Evolutionary conservation across 768 basidiomycete species (phyloP), one percentile per base, ranked within the genome.

Genomic region (Coprinopsis strossmayeri): DNA sequence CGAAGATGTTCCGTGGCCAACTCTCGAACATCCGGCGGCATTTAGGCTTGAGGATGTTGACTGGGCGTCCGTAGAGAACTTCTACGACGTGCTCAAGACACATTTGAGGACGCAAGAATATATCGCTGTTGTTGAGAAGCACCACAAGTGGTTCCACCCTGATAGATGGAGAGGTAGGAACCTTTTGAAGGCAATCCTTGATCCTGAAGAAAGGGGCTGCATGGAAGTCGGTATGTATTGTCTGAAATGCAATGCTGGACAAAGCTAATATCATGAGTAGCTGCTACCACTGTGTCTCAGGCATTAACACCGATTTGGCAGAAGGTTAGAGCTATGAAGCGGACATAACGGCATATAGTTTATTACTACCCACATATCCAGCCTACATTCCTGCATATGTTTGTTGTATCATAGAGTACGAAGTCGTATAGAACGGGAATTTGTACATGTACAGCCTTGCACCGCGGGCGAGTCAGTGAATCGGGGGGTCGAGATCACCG

Each of bases 151-250:
- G 45, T 91, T 89, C 61, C 90, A 90, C 55, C 85, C 87, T 1
- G 88, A 91, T 62, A 68, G 84, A 51, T 92, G 87, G 89, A 70
- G 80, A 35, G 79, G 83, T 25, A 71, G 83, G 34, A 77, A 77
- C 24, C 64, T 90, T 28, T 69, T 86, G 58, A 69, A 69, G 50
- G 76, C 76, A 40, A 72, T 86, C 40, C 56, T 61, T 20, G 81
- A 86, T 51, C 80, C 81, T 41, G 65, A 71, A 39, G 75, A 80
- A 57, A 72, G 78, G 52, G 70, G 69, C 32, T 80, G 72, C 54
- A 63, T 84, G 54, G 84, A 82, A 62, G 83, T 87, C 46, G 86
- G 85, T 72, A 66, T 45, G 69, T 63, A n/a, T 24, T 12, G 46
- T 51, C 20, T 17, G 25, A 5, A 24, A 23, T 21, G 46, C 12